A percentile compares a stretch with the other conserved stretches of the same genome.
Conservation (phyloP, 495 filamentous ascomycete species). For the Penicillium canescens region DNA sequence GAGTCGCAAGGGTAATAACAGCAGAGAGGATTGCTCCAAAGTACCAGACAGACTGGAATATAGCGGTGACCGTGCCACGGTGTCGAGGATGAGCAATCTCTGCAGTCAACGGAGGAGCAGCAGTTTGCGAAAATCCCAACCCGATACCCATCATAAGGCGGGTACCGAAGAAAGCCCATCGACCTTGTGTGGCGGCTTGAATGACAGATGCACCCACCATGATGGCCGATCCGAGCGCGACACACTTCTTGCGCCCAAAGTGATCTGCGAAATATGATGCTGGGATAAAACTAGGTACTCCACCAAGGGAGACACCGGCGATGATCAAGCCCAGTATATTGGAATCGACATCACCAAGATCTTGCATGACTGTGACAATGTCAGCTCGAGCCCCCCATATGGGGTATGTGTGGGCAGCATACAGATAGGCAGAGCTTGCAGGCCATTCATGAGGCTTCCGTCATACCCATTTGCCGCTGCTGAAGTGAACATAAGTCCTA, state of each 20-base stretch:
- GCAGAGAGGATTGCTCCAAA: conserved; percentile 24
- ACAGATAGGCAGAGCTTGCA: conserved; percentile 17
- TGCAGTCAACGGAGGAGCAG: conserved; percentile 21
- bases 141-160: conserved; percentile 21
- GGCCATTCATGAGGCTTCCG: conserved; percentile 26
- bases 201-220: conserved; percentile 17
- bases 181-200: conserved; percentile 12
- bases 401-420: neutral
- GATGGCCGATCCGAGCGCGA: conserved; percentile 12
- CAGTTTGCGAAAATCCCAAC: conserved; percentile 22
- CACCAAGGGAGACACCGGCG: conserved; percentile 22
- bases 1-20: conserved; percentile 16
- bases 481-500: conserved; percentile 21
- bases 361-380: neutral
- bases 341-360: conserved; percentile 17
- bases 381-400: conserved; percentile 17
- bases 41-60: conserved; percentile 23
- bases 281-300: conserved; percentile 20
- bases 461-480: conserved; percentile 27
- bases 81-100: conserved; percentile 28
- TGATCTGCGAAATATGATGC: conserved; percentile 24
- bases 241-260: conserved; percentile 20
- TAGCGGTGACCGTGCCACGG: conserved; percentile 22
- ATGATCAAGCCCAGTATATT: conserved; percentile 26
- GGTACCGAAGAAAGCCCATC: conserved; percentile 26